A percentile compares a stretch with the other conserved stretches of the same genome.
phyloP scores from a whole-genome alignment of 495 filamentous ascomycete genomes.

The Poronia punctata region DNA sequence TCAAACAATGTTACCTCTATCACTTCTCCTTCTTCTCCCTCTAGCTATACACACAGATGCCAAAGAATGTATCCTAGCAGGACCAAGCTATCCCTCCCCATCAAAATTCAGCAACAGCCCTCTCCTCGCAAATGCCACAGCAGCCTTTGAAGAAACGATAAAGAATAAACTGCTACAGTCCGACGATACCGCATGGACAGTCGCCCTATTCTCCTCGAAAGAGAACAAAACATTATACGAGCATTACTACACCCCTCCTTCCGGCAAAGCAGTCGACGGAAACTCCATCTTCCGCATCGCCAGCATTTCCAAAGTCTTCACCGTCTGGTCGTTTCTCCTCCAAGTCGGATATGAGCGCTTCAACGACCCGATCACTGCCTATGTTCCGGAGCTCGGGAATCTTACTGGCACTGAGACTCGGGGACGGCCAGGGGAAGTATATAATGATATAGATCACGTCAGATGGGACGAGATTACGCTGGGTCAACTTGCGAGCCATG shows the following conservation, averaged over 20 bases:
- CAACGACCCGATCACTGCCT: conserved; percentile 37
- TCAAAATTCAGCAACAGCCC: not conserved
- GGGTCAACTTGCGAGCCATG: conserved; percentile 2
- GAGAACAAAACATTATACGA: conserved; percentile 14
- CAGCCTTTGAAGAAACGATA: not conserved
- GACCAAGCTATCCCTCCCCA: too few relatives aligned
- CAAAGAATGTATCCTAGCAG: too few relatives aligned
- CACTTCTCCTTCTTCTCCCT: too few relatives aligned
- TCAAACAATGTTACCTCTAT: too few relatives aligned
- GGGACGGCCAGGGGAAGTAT: not conserved
- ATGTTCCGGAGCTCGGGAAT: conserved; percentile 26
- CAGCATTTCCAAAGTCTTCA: conserved; percentile 40
- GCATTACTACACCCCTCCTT: conserved; percentile 12
- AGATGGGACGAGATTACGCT: conserved; percentile 46
- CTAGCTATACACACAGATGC: too few relatives aligned
- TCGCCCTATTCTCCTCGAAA: conserved; percentile 27
- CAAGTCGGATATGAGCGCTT: conserved; percentile 25
- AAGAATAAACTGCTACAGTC: not conserved
- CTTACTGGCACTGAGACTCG: not conserved
- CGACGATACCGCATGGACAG: conserved; percentile 25
- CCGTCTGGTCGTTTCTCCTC: conserved; percentile 29
- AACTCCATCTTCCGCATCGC: conserved; percentile 40
- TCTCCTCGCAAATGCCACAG: not conserved
- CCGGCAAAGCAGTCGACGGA: conserved; percentile 21
- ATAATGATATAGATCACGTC: conserved; percentile 5